Base-by-base conservation (phyloP, 2,329 filamentous ascomycete species). In the Fusarium robinianum region DNA sequence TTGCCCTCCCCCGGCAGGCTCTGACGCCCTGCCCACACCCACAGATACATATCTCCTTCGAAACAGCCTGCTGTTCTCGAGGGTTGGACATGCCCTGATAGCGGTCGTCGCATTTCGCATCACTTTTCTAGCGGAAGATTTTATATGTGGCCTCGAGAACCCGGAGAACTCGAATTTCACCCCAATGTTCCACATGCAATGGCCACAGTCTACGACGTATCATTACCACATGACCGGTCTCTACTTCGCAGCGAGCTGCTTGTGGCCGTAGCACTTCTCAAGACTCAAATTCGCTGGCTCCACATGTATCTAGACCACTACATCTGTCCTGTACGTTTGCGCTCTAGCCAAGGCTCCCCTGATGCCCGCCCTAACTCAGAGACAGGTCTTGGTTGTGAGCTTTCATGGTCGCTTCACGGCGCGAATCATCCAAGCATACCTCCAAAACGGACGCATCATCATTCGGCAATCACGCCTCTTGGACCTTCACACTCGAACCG, bases 401-500 rank as follows among this genome's bases (percentile, higher is more conserved):
- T 50, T 50, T 18, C 46, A 48, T 11, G 45, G 10, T 8, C 35
- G 32, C 5, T 52, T 45, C 15, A 47, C 49, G 3, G 48, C 51
- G 5, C 49, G 49, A 3, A 18, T 52, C 5, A 27, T 46, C 8
- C 51, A 55, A 19, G 41, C 34, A 12, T 39, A 44, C 21, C 22
- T 52, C 5, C 16, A 45, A 7, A 29, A 38, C 17, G 49, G 40
- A 8, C 24, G 24, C 5, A 24, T 52, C 17, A 27, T 47, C 2
- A 10, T 50, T 6, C 51, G 45, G 8, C 15, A 32, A 2, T 55
- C 49, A 5, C 51, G 51, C 6, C 37, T 55, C 8, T 18, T 52
- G 7, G 31, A 52, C 8, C 12, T 55, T 6, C 8, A 45, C 15
- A 45, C 44, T 3, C 15, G 10, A 9, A 22, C 15, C 10, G 8